Evolutionary conservation across 257 asterid genomes (phyloP).

Genomic region (Fraxinus pennsylvanica): DNA sequence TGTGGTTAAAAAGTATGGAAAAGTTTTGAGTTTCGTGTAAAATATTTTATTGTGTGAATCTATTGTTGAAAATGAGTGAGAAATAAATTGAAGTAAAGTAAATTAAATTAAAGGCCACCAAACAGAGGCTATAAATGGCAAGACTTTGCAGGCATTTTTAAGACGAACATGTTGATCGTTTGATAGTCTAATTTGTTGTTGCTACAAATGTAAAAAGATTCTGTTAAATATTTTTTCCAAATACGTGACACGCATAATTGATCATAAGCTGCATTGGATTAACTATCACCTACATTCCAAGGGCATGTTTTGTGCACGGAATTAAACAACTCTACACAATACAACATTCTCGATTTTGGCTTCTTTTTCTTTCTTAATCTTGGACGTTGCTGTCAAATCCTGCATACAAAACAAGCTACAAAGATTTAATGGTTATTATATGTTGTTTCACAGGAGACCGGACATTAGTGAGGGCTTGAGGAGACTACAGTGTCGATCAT

Average conservation of each 20-base stretch:
- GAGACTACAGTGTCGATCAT: slow-evolving; percentile 55
- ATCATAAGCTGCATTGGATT: neutral
- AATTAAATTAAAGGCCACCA: no score
- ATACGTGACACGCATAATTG: neutral
- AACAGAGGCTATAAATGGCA: neutral
- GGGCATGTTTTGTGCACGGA: neutral
- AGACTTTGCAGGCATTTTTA: neutral
- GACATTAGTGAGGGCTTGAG: slow-evolving; percentile 59
- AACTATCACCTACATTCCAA: neutral
- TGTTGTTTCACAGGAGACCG: slow-evolving; percentile 53
- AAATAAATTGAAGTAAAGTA: no score
- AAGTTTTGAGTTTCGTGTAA: no score
- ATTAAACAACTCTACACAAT: neutral
- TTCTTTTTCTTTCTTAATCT: neutral
- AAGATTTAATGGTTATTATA: slow-evolving; percentile 7
- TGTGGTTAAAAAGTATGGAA: no score
- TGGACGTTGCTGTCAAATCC: neutral
- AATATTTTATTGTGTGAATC: no score
- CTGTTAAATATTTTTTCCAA: neutral
- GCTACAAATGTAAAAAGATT: neutral
- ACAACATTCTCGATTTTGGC: neutral
- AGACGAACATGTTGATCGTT: neutral
- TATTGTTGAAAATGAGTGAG: no score
- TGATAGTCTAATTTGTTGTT: neutral
- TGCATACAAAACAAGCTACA: neutral